Evolutionary conservation across 768 basidiomycete genomes (phyloP), one percentile per base, ranked within the genome.

Genomic region (Amanita jacksonii): DNA sequence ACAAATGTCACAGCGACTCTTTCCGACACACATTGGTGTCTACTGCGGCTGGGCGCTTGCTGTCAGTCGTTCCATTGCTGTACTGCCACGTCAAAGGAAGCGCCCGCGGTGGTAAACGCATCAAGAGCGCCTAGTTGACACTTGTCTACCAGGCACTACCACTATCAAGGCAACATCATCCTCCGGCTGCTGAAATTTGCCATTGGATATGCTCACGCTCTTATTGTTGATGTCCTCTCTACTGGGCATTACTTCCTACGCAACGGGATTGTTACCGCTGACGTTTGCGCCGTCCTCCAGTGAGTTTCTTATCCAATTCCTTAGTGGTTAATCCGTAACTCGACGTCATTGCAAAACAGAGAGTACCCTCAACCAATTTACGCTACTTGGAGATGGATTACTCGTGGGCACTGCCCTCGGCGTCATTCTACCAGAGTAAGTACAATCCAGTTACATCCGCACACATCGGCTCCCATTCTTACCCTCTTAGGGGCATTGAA

Each of bases 341-440:
- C 20, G 13, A 13, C 16, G 4, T 15, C 8, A 15, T 36, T 16
- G 25, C 9, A 12, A 15, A 8, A 51, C 41, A 72, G 67, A 64
- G 51, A 58, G 36, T 49, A 65, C 65, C 51, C 51, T 65, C 31
- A 66, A 72, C 47, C 61, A 67, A 61, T 64, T 71, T 51, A 65
- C 62, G 6, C 73, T 74, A 33, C 57, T 89, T 12, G 85, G 88
- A 8, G 85, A 85, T 6, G 93, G 93, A 8, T 65, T 97, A 8
- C 70, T 98, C 13, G 72, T 96, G 10, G 93, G 93, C 3, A 84
- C 93, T 2, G 90, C 89, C 0, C 63, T 97, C 50, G 88, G 88
- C 9, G 79, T 98, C 19, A 89, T 97, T 50, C 81, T 97, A 41
- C 93, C 94, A 28, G 93, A 96, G 85, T 92, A 62, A 59, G 85